Conservation (phyloP, 2,329 filamentous ascomycete genomes). For the Bipolaris cookei region DNA sequence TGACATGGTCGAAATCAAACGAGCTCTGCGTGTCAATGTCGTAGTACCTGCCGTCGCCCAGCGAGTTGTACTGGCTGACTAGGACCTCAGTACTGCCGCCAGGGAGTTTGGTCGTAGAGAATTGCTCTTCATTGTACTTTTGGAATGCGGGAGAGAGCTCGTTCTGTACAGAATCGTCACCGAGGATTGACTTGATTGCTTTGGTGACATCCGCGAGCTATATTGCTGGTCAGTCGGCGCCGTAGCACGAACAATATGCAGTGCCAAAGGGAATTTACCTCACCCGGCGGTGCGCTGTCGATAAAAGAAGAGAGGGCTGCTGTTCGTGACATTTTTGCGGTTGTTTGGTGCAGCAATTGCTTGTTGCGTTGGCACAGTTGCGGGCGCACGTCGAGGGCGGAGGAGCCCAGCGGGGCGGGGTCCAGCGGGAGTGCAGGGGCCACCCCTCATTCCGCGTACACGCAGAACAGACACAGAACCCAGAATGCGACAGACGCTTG, state of each 20-base stretch:
- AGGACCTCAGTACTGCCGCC: constrained; percentile 80
- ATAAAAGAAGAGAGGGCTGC: constrained; percentile 74
- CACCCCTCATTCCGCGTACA: constrained; percentile 4
- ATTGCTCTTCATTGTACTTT: constrained; percentile 96
- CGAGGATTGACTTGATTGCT: constrained; percentile 87
- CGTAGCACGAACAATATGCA: not conserved
- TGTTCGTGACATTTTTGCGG: constrained; percentile 44
- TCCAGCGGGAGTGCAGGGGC: constrained; percentile 26
- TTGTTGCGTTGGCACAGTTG: constrained; percentile 20
- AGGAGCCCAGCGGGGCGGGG: constrained; percentile 35
- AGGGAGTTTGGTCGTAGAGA: constrained; percentile 86
- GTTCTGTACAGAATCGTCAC: constrained; percentile 70
- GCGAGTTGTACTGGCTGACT: constrained; percentile 82
- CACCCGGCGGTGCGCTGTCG: constrained; percentile 91
- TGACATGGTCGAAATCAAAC: constrained; percentile 85
- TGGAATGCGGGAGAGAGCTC: constrained; percentile 83
- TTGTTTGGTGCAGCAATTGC: constrained; percentile 13
- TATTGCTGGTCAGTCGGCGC: constrained; percentile 30
- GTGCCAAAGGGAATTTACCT: constrained; percentile 65
- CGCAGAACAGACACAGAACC: not conserved
- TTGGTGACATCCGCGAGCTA: constrained; percentile 88
- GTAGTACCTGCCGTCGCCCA: constrained; percentile 84
- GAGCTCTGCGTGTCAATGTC: constrained; percentile 87
- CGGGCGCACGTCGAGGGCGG: constrained; percentile 25
- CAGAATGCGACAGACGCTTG: not conserved